phyloP scores from a whole-genome alignment of 441 rosid genomes.

The Isatis lusitanica region DNA sequence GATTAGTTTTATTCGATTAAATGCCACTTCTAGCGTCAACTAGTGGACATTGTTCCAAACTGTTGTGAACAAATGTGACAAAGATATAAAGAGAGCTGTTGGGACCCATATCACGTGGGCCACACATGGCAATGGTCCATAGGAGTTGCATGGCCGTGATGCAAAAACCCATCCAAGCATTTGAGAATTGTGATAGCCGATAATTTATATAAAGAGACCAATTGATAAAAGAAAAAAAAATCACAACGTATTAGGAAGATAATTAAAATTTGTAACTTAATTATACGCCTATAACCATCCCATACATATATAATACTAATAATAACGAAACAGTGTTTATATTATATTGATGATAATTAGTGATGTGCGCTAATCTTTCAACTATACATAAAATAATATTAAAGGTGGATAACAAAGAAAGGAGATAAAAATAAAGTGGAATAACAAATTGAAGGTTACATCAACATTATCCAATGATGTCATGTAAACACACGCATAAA shows the following conservation, averaged over 20 bases:
- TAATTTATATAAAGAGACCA: background rate
- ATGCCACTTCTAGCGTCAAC: background rate
- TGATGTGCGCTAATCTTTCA: background rate
- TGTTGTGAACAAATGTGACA: slow-evolving; percentile 16
- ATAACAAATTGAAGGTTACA: slow-evolving; percentile 32
- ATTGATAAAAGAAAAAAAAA: background rate
- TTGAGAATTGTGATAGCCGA: background rate
- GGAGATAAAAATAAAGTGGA: slow-evolving; percentile 15
- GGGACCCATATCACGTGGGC: slow-evolving; percentile 32
- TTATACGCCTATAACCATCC: background rate
- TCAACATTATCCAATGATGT: slow-evolving; percentile 36
- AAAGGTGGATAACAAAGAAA: slow-evolving; percentile 24
- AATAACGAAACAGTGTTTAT: background rate
- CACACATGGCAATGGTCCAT: slow-evolving; percentile 33
- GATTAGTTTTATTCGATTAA: background rate
- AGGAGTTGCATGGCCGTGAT: slow-evolving; percentile 17
- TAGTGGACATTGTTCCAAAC: slow-evolving; percentile 25
- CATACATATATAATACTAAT: background rate
- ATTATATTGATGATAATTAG: background rate
- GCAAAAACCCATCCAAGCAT: slow-evolving; percentile 25
- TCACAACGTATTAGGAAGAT: background rate
- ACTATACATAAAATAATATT: slow-evolving; percentile 7
- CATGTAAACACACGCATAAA: slow-evolving; percentile 1
- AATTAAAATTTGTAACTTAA: background rate
- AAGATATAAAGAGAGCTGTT: background rate